phyloP scores from a whole-genome alignment of 768 basidiomycete species.

The Butyriboletus loyo region DNA sequence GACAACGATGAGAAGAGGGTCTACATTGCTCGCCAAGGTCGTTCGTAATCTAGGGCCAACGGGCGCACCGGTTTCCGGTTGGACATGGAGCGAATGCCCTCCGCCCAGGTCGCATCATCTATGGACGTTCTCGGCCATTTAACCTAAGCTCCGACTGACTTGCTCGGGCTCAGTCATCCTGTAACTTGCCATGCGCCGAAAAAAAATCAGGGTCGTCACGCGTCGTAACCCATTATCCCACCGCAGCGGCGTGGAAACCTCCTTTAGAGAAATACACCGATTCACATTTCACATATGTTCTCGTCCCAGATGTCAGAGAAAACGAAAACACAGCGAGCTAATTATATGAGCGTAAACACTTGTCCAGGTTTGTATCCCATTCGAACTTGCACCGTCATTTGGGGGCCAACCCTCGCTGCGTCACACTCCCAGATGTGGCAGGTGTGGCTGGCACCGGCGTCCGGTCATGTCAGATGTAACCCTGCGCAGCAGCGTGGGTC shows the following conservation, averaged over 20 bases:
- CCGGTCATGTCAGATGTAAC: constrained; percentile 4
- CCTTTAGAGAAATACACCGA: constrained; percentile 16
- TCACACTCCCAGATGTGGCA: constrained; percentile 11
- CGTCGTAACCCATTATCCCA: neutral
- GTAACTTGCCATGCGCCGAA: constrained; percentile 1
- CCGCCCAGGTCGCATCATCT: constrained; percentile 28
- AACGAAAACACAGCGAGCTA: constrained; percentile 2
- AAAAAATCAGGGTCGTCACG: constrained; percentile 26
- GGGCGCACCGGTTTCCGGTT: constrained; percentile 11
- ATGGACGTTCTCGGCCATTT: constrained; percentile 18
- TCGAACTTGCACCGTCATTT: constrained; percentile 4
- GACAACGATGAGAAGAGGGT: neutral
- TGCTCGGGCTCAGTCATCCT: constrained; percentile 6
- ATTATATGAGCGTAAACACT: constrained; percentile 10
- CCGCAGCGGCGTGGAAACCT: constrained; percentile 22
- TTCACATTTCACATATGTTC: constrained; percentile 7
- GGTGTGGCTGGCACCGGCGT: constrained; percentile 5
- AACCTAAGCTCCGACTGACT: constrained; percentile 21
- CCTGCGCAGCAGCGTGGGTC: constrained; percentile 20
- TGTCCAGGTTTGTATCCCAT: constrained; percentile 5
- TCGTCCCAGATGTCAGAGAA: constrained; percentile 5
- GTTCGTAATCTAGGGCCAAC: neutral
- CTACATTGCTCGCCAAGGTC: neutral
- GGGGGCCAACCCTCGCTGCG: constrained; percentile 1
- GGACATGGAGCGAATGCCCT: constrained; percentile 13